These are phyloP conservation scores for Colletotrichum coccodes DNA, from an alignment of 2,329 filamentous ascomycete genomes.

Conservation along the genomic window DNA sequence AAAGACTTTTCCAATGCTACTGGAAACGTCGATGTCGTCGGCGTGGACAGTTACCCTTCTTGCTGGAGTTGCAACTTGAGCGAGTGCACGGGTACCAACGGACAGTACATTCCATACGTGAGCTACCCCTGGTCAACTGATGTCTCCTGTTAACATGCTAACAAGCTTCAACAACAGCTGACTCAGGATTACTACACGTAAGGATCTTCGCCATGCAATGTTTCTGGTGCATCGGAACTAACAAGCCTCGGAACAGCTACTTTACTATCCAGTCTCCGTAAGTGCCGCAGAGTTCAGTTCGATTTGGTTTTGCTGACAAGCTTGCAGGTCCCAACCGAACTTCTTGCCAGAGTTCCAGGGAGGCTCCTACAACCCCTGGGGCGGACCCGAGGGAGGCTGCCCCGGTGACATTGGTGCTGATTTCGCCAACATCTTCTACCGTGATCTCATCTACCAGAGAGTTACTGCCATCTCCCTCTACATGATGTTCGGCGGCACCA, in stretches of 20 bases:
- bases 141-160: not conserved
- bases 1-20: constrained; percentile 65
- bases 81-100: constrained; percentile 70
- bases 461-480: constrained; percentile 70
- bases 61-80: constrained; percentile 73
- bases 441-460: constrained; percentile 68
- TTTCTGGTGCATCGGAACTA: not conserved
- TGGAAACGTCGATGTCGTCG: constrained; percentile 65
- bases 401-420: constrained; percentile 63
- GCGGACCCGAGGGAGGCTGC: constrained; percentile 66
- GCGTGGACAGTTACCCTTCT: constrained; percentile 62
- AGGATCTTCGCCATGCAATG: not conserved
- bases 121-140: not conserved
- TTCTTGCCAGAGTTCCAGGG: constrained; percentile 71
- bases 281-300: not conserved
- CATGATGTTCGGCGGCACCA: constrained; percentile 74
- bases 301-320: not conserved
- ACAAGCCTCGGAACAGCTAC: constrained; percentile 37
- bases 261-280: constrained; percentile 44
- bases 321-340: constrained; percentile 53
- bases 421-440: constrained; percentile 73
- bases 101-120: constrained; percentile 66
- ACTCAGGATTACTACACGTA: constrained; percentile 27
- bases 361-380: constrained; percentile 71
- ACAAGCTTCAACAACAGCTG: not conserved